phyloP scores from a whole-genome alignment of 2,329 filamentous ascomycete genomes.

The Talaromyces sp. region DNA sequence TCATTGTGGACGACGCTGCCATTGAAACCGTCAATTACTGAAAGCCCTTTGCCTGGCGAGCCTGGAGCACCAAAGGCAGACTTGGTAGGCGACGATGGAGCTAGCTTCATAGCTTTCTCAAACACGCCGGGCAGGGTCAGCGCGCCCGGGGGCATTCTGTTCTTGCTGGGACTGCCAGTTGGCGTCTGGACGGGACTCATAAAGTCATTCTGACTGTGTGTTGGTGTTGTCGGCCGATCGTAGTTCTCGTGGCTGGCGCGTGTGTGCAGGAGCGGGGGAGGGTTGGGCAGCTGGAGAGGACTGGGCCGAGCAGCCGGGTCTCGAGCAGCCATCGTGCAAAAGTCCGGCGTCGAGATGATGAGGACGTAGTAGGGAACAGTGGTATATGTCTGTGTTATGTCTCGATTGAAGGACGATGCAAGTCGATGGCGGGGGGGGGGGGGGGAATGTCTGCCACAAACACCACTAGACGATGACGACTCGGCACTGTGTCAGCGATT shows the following conservation, averaged over 20 bases:
- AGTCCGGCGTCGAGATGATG: neutral
- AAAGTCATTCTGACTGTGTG: slow-evolving; percentile 40
- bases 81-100: slow-evolving; percentile 42
- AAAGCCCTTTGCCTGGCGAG: slow-evolving; percentile 33
- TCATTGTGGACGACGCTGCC: slow-evolving; percentile 37
- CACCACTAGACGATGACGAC: neutral
- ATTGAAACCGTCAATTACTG: slow-evolving; percentile 36
- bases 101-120: slow-evolving; percentile 47
- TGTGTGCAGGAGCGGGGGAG: slow-evolving; percentile 46
- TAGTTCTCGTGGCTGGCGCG: slow-evolving; percentile 44
- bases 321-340: slow-evolving; percentile 26
- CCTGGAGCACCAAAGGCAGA: slow-evolving; percentile 33
- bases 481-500: neutral
- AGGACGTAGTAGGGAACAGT: neutral
- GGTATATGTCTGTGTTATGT: neutral
- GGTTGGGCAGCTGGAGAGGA: slow-evolving; percentile 37
- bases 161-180: slow-evolving; percentile 50
- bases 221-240: slow-evolving; percentile 44
- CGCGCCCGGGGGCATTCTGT: slow-evolving; percentile 43
- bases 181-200: slow-evolving; percentile 46
- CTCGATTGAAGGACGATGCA: neutral
- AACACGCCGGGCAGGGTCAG: slow-evolving; percentile 47
- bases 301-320: slow-evolving; percentile 27
- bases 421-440: neutral
- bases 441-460: neutral